Evolutionary conservation across 345 rosid species (phyloP), one percentile per base, ranked within the genome.

Genomic region (Euphorbia tirucalli): DNA sequence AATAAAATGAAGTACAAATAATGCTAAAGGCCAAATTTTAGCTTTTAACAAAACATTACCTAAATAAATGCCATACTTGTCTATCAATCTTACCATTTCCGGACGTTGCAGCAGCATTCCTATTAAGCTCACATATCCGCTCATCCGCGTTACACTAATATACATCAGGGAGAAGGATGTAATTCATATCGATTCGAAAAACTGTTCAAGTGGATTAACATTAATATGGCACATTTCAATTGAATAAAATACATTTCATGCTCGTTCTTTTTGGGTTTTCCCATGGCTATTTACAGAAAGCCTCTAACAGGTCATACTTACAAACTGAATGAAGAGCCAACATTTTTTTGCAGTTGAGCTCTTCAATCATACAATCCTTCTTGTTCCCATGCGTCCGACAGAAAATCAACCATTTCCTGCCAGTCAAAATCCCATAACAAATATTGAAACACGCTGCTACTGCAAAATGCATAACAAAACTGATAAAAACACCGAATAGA

Each of bases 401-500:
- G 73, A 68, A 77, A 68, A 72, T 72, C 76, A 71, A 77, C 68
- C 73, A 77, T 62, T 56, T 77, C 80, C 80, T 77, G 73, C 37
- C 16, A 77, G 61, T 50, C 37, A 35, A 49, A 52, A 59, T 25
- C 69, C 76, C 43, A 50, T 55, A 18, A 22, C 21, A n/a, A 32
- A 66, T 60, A 49, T 60, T 41, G 14, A 10, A 14, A 32, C 7
- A 8, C 4, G 22, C 2, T n/a, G 62, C 64, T 24, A 28, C 8
- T 13, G n/a, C 27, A 65, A 43, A 54, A 71, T 28, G n/a, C 21
- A 39, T 13, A 56, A 15, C 4, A 61, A 19, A 19, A 30, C 39
- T 35, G 21, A 21, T 1, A 25, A 39, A 24, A 60, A 18, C 18
- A 21, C 27, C 15, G 39, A 14, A 19, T 11, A 11, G 52, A 14